A percentile compares a stretch with the other conserved stretches of the same genome.
phyloP scores from a whole-genome alignment of 352 stramenopile genomes.

The Blastocystis sp. region DNA sequence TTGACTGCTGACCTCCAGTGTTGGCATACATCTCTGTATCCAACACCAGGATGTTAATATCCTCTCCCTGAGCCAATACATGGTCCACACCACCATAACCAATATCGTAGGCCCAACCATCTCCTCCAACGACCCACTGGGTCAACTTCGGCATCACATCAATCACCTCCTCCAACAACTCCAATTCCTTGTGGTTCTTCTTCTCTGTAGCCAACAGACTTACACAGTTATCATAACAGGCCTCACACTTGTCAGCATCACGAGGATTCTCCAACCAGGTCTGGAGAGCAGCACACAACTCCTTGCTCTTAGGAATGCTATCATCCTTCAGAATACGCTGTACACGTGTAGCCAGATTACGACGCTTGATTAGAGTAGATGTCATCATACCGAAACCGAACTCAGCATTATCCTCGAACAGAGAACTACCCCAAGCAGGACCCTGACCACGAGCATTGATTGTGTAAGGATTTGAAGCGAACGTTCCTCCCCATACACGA shows the following conservation, averaged over 20 bases:
- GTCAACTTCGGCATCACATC: slow-evolving; percentile 71
- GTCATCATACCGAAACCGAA: slow-evolving; percentile 65
- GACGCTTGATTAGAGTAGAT: slow-evolving; percentile 68
- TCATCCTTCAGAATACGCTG: slow-evolving; percentile 64
- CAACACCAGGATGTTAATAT: slow-evolving; percentile 73
- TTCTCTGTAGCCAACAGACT: slow-evolving; percentile 61
- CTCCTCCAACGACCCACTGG: slow-evolving; percentile 72
- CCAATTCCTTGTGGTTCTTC: slow-evolving; percentile 64
- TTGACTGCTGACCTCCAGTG: slow-evolving; percentile 59
- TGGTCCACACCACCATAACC: slow-evolving; percentile 71
- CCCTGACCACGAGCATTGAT: slow-evolving; percentile 65
- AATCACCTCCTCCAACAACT: slow-evolving; percentile 68
- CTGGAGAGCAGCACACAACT: slow-evolving; percentile 68
- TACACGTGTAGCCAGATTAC: slow-evolving; percentile 68
- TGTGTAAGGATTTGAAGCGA: slow-evolving; percentile 70
- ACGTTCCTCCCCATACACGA: slow-evolving; percentile 69
- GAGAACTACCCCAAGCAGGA: slow-evolving; percentile 67
- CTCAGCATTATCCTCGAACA: slow-evolving; percentile 71
- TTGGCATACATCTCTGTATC: slow-evolving; percentile 72
- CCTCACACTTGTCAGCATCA: slow-evolving; percentile 69
- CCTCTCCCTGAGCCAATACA: slow-evolving; percentile 69
- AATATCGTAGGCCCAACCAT: slow-evolving; percentile 73
- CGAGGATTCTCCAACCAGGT: slow-evolving; percentile 71
- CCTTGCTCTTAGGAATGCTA: slow-evolving; percentile 63
- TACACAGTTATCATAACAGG: slow-evolving; percentile 67